Conservation (phyloP, 2,329 filamentous ascomycete genomes). For the Thyridium curvatum region DNA sequence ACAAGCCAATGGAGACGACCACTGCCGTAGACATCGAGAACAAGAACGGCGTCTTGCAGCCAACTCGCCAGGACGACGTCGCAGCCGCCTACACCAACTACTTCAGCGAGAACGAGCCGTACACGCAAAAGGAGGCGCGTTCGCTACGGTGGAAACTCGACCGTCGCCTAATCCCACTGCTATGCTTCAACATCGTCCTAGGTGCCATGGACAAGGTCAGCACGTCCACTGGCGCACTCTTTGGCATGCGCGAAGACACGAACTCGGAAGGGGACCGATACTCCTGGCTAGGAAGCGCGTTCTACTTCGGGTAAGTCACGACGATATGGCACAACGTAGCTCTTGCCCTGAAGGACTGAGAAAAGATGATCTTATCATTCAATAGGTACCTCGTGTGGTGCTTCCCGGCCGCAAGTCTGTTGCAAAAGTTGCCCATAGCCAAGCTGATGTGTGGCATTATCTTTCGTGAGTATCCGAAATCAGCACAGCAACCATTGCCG, state of each 20-base stretch:
- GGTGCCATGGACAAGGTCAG: constrained; percentile 24
- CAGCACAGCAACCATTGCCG: no score
- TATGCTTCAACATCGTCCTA: constrained; percentile 23
- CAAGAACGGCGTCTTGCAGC: no score
- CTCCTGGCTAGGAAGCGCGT: constrained; percentile 18
- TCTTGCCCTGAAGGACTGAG: no score
- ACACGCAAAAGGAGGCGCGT: constrained; percentile 14
- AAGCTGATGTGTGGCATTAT: constrained; percentile 17
- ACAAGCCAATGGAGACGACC: no score
- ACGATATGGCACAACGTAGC: constrained; percentile 9
- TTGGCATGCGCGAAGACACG: constrained; percentile 16
- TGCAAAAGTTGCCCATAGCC: constrained; percentile 27
- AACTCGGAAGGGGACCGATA: constrained; percentile 15
- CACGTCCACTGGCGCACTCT: constrained; percentile 19
- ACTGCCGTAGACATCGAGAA: no score
- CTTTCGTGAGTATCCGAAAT: no score
- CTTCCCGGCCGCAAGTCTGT: constrained; percentile 20
- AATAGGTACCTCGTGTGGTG: constrained; percentile 25
- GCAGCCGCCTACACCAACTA: constrained; percentile 19
- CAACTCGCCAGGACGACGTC: constrained; percentile 11
- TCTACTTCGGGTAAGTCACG: constrained; percentile 6
- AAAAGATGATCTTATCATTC: no score
- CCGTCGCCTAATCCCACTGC: constrained; percentile 28
- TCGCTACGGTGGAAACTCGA: constrained; percentile 33
- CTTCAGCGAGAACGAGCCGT: constrained; percentile 18